phyloP scores from a whole-genome alignment of 2,329 filamentous ascomycete genomes.

The Monosporascus sp. region DNA sequence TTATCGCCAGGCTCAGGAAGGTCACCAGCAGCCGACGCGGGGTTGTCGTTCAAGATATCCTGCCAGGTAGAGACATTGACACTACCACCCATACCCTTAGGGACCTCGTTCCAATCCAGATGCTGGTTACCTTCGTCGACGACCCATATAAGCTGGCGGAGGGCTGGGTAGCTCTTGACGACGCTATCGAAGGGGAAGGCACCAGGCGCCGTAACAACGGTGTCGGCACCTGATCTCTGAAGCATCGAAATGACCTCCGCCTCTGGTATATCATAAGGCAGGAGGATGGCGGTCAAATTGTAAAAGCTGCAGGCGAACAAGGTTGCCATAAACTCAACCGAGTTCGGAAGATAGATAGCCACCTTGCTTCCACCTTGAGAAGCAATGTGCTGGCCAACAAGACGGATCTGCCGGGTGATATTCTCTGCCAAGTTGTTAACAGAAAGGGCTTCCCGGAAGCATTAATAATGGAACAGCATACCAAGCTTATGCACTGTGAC shows the following conservation, averaged over 20 bases:
- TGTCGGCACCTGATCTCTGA: constrained; percentile 67
- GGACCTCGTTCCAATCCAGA: constrained; percentile 91
- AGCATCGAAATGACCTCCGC: constrained; percentile 67
- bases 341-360: constrained; percentile 89
- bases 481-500: constrained; percentile 66
- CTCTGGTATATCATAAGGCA: constrained; percentile 75
- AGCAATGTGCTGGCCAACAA: constrained; percentile 72
- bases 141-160: constrained; percentile 84
- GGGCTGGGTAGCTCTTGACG: constrained; percentile 59
- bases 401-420: constrained; percentile 78
- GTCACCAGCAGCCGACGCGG: constrained; percentile 50
- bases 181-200: constrained; percentile 76
- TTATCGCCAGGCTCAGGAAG: constrained; percentile 59
- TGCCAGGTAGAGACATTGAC: constrained; percentile 90
- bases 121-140: constrained; percentile 86
- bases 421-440: constrained; percentile 45
- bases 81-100: constrained; percentile 66
- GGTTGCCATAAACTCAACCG: constrained; percentile 74
- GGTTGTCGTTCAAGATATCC: constrained; percentile 71
- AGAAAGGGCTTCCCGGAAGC: constrained; percentile 2
- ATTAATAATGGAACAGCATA: constrained; percentile 25
- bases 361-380: constrained; percentile 69
- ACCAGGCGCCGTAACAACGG: constrained; percentile 78
- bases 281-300: constrained; percentile 73
- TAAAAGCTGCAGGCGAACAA: constrained; percentile 91